Evolutionary conservation across 768 basidiomycete genomes (phyloP).

Genomic region (Lanmaoa pseudosensibilis): DNA sequence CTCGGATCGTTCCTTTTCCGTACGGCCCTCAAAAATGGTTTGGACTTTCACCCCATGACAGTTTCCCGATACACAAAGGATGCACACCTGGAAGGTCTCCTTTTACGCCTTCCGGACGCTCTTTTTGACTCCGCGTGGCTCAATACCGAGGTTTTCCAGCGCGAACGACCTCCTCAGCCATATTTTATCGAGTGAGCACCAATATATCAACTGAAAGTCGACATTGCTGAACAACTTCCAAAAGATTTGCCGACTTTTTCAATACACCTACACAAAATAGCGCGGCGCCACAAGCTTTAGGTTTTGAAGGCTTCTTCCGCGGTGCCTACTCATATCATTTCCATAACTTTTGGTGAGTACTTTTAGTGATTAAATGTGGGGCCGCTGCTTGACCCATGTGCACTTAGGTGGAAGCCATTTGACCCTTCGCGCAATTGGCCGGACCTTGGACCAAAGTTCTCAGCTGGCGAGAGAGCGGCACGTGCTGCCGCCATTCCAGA

Average conservation of each 20-base stretch:
- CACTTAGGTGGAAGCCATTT: conserved; percentile 89
- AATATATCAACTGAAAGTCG: background rate
- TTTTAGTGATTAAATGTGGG: background rate
- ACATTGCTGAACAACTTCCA: background rate
- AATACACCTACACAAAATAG: conserved; percentile 70
- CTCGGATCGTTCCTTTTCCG: conserved; percentile 92
- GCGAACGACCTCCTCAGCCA: conserved; percentile 91
- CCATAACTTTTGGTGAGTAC: conserved; percentile 83
- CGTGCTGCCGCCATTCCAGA: conserved; percentile 45
- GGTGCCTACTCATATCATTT: conserved; percentile 97
- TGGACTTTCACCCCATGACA: conserved; percentile 98
- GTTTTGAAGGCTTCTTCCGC: conserved; percentile 94
- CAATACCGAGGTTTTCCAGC: conserved; percentile 88
- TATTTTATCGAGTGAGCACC: conserved; percentile 77
- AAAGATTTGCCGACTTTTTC: conserved; percentile 87
- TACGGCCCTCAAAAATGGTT: conserved; percentile 87
- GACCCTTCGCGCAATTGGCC: conserved; percentile 94
- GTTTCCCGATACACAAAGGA: conserved; percentile 90
- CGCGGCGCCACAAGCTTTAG: conserved; percentile 83
- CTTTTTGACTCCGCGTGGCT: conserved; percentile 97
- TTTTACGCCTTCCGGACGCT: conserved; percentile 91
- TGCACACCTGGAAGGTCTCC: conserved; percentile 76
- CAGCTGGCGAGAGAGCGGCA: conserved; percentile 68
- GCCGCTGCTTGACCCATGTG: background rate
- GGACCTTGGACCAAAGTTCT: conserved; percentile 82